These are phyloP conservation scores for Massariosphaeria phaeospora DNA, from an alignment of 495 filamentous ascomycete genomes.

Conservation along the genomic window DNA sequence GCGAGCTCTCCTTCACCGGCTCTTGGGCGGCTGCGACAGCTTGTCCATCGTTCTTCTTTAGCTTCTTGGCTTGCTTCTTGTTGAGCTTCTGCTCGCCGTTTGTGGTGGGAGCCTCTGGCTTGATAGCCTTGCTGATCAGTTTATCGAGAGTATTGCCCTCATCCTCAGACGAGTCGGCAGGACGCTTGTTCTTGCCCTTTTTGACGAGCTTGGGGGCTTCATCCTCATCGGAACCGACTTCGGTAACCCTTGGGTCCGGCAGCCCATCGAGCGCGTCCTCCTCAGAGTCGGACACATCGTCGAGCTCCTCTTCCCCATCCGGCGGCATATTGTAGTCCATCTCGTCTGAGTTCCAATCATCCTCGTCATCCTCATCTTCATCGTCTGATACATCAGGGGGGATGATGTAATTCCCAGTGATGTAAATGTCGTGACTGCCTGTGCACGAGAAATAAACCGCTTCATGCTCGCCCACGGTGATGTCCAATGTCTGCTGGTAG, in stretches of 20 bases:
- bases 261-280: conserved; percentile 80
- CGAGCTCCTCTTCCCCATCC: conserved; percentile 69
- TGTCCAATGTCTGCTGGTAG: conserved; percentile 92
- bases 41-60: conserved; percentile 95
- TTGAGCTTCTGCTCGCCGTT: conserved; percentile 63
- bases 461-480: conserved; percentile 82
- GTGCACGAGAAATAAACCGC: conserved; percentile 83
- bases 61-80: conserved; percentile 98
- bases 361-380: conserved; percentile 45
- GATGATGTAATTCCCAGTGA: conserved; percentile 93
- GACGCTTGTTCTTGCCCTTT: conserved; percentile 66
- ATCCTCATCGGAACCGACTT: conserved; percentile 77
- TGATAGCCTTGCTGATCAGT: conserved; percentile 63
- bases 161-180: conserved; percentile 55
- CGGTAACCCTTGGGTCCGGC: conserved; percentile 73
- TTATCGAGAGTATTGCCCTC: conserved; percentile 65
- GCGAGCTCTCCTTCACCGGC: conserved; percentile 49
- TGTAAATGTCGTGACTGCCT: conserved; percentile 81
- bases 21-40: conserved; percentile 55
- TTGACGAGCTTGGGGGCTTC: conserved; percentile 71
- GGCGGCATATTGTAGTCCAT: conserved; percentile 71
- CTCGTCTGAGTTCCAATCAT: conserved; percentile 54
- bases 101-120: conserved; percentile 43
- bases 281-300: conserved; percentile 63
- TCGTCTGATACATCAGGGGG: conserved; percentile 50